Conservation (phyloP, 2,329 filamentous ascomycete genomes). For the Blastomyces emzantsi region DNA sequence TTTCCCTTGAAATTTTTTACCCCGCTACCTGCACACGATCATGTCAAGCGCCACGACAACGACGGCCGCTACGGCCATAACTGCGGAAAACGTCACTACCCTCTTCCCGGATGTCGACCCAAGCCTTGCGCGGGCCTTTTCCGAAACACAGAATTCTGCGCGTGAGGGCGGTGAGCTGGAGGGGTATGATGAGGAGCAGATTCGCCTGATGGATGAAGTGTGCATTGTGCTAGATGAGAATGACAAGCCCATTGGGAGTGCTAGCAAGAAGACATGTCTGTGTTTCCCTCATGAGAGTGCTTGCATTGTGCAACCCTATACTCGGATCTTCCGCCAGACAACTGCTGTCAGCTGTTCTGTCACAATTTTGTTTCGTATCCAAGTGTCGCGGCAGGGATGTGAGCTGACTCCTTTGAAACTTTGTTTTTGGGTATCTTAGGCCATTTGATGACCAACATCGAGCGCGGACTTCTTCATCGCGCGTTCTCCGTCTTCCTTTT, state of each 20-base stretch:
- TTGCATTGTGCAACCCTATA: constrained; percentile 5
- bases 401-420: constrained; percentile 5
- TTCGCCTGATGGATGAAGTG: constrained; percentile 95
- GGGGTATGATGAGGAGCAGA: constrained; percentile 96
- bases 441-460: constrained; percentile 98
- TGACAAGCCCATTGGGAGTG: constrained; percentile 86
- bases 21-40: background rate
- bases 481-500: constrained; percentile 98
- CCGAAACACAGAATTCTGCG: constrained; percentile 37
- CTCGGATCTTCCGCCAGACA: background rate
- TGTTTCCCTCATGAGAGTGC: constrained; percentile 18
- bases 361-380: background rate
- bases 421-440: constrained; percentile 43
- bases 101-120: constrained; percentile 78
- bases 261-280: constrained; percentile 95
- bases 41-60: constrained; percentile 39
- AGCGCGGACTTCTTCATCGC: constrained; percentile 89
- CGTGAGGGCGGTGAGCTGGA: constrained; percentile 60
- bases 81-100: constrained; percentile 73
- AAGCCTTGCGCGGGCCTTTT: constrained; percentile 44
- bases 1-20: background rate
- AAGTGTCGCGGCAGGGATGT: background rate
- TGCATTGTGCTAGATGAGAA: constrained; percentile 95
- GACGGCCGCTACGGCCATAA: constrained; percentile 55
- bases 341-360: background rate